Conservation (phyloP, 805 yeast species). For the Pichia kluyveri region DNA sequence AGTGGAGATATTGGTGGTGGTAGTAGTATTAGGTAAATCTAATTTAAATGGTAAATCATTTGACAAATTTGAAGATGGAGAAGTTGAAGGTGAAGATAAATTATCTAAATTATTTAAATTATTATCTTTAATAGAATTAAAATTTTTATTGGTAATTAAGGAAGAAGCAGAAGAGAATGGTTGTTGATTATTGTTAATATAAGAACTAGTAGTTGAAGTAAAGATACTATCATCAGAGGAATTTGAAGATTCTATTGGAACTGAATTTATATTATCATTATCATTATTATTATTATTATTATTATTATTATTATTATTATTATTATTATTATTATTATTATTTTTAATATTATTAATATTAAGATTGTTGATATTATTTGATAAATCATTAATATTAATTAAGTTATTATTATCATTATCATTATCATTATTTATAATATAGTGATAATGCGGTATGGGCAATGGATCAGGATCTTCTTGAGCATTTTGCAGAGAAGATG, state of each 20-base stretch:
- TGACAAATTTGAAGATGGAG: conserved; percentile 22
- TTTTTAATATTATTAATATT: no score
- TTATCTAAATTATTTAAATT: no score
- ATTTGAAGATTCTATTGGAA: not conserved
- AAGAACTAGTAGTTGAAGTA: not conserved
- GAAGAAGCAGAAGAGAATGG: not conserved
- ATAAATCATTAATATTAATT: no score
- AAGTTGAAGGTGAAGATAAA: conserved; percentile 15
- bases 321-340: no score
- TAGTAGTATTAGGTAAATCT: not conserved
- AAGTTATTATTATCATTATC: not conserved
- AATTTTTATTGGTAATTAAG: not conserved
- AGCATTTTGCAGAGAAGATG: conserved; percentile 23
- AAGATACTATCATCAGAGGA: not conserved
- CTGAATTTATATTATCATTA: not conserved
- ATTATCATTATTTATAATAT: no score
- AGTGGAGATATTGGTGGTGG: no score
- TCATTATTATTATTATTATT: not conserved
- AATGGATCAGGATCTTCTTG: conserved; percentile 8
- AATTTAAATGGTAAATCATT: conserved; percentile 3
- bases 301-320: not conserved
- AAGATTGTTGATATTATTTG: no score
- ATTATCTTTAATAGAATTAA: not conserved
- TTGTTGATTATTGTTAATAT: not conserved
- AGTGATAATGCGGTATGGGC: conserved; percentile 5